Base-by-base conservation (phyloP, 2,329 filamentous ascomycete genomes). In the Cordyceps cateniannulata region DNA sequence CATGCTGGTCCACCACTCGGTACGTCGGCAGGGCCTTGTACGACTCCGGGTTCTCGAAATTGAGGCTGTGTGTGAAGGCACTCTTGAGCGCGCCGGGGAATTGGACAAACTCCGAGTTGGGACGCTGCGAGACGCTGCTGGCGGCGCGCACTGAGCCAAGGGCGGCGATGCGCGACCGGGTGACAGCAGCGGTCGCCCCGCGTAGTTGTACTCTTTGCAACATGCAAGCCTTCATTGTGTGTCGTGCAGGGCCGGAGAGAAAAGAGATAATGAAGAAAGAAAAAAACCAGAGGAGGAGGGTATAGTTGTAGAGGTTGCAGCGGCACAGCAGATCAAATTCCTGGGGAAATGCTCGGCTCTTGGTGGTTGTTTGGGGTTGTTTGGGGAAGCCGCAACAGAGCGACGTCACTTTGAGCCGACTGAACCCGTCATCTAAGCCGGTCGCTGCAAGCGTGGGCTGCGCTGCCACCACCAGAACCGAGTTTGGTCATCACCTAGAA, bases 71-170 rank as follows among this genome's bases (percentile, higher is more conserved):
- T 5, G 91, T 96, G 75, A 99, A 99, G 64, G 91, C 90, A 72
- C 91, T 96, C 73, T 97, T 93, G 56, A 98, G 81, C 1, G 95
- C 95, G n/a, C 95, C 95, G 0, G 95, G 95, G 67, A 99, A 99
- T n/a, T 82, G 83, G 22, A 86, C 81, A 66, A 79, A 79, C 54
- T 78, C 76, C 1, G 82, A 79, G 62, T 84, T 79, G 10, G 80
- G 83, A 14, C 78, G 77, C 67, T 85, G 83, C 5, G 82, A 84
- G 61, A 85, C 73, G 63, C 77, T 79, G 70, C 81, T 78, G 40
- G 76, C 77, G 44, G 68, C 67, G 64, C 79, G 75, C 57, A 70
- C 60, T 20, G 66, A 59, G 54, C 66, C 62, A 63, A 63, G 56
- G 64, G 32, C 62, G 65, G 64, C 18, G 51, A 51, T 54, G 57